Base-by-base conservation (phyloP, 805 yeast species). In the Spathaspora arborariae region DNA sequence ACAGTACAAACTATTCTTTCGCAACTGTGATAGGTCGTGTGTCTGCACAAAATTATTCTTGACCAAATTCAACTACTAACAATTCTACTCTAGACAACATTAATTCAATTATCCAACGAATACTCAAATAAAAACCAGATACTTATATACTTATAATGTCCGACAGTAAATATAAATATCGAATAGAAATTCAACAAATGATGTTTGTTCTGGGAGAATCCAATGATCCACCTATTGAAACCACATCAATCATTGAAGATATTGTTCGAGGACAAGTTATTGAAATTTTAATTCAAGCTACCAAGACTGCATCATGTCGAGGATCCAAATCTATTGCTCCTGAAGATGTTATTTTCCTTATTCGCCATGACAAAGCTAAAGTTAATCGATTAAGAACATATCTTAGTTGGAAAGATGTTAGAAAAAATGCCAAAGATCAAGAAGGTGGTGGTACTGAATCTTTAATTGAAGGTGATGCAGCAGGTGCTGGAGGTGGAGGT, bases 151-250 rank as follows among this genome's bases (percentile, higher is more conserved):
- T n/a, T 8, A 30, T 13, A 15, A 47, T 47, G 51, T 34, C 49
- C 15, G 67, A 70, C 45, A 59, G 52, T 48, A 81, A 81, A 61
- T 83, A 87, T 69, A 82, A 84, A 60, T 94, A 92, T 65, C 75
- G 96, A 47, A 80, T 87, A 34, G 99, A 94, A 70, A 94, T 94
- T 58, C 99, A 94, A 66, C 77, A 88, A 71, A 94, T 94, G 99
- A 94, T 94, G 99, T 94, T 94, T 72, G 99, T 94, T 46, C 78
- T 85, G 46, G 99, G 99, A 2, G 98, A 94, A 63, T 81, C 94
- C 0, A 88, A 87, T 55, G 99, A 94, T 57, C 95, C 98, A 1
- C 96, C 97, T 0, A 78, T 85, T 13, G 96, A 88, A 53, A 88
- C 97, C 0, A 87, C 97, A 0, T 82, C 92, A n/a, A 68, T 94